Percentiles rank a stretch among this genome's conserved stretches.
Conservation (phyloP, 768 basidiomycete species). For the Xerocomellus intermedius region DNA sequence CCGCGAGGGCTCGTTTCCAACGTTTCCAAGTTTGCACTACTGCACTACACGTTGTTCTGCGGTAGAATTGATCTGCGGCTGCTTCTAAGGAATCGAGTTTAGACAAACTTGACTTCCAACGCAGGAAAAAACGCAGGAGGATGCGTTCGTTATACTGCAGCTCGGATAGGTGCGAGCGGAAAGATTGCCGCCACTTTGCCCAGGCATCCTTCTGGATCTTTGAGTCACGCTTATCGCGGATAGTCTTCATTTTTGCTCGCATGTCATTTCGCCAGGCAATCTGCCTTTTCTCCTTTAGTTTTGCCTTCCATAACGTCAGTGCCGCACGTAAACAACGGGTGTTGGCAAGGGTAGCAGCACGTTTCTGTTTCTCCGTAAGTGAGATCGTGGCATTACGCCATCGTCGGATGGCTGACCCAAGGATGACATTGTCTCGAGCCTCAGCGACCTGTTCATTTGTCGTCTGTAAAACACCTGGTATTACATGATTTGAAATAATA, state of each 20-base stretch:
- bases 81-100: slow-evolving; percentile 44
- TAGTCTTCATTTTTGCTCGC: slow-evolving; percentile 64
- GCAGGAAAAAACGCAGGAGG: slow-evolving; percentile 41
- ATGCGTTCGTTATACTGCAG: slow-evolving; percentile 49
- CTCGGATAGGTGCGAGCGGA: slow-evolving; percentile 50
- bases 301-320: slow-evolving; percentile 53
- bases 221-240: slow-evolving; percentile 55
- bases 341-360: slow-evolving; percentile 45
- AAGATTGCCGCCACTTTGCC: slow-evolving; percentile 63
- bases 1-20: slow-evolving; percentile 51
- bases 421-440: slow-evolving; percentile 64
- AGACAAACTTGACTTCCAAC: slow-evolving; percentile 52
- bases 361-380: slow-evolving; percentile 40
- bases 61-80: slow-evolving; percentile 49
- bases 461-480: slow-evolving; percentile 43
- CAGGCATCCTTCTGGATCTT: slow-evolving; percentile 58
- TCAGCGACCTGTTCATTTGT: slow-evolving; percentile 65
- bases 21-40: slow-evolving; percentile 49
- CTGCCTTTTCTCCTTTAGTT: slow-evolving; percentile 54
- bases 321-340: slow-evolving; percentile 42
- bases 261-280: slow-evolving; percentile 65
- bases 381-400: slow-evolving; percentile 53
- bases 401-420: slow-evolving; percentile 54
- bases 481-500: slow-evolving; percentile 15
- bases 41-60: slow-evolving; percentile 36